Evolutionary conservation across 2,329 filamentous ascomycete genomes (phyloP), one percentile per base, ranked within the genome.

Genomic region (Fusarium dimerum): DNA sequence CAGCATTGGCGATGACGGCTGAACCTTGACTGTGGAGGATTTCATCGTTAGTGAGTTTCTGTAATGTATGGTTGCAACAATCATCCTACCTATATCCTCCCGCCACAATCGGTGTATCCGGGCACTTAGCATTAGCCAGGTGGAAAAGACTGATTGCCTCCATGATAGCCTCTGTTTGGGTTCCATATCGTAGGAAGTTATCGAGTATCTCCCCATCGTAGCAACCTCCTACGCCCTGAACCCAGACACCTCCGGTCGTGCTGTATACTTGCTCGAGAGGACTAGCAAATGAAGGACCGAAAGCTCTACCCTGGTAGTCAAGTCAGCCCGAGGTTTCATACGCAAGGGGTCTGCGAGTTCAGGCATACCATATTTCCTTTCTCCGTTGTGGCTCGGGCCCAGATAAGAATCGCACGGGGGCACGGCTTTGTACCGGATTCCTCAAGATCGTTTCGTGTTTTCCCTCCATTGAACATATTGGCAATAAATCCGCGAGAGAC

Each of bases 191-290:
- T 0, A 72, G 63, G 41, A 66, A 61, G 56, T 76, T 76, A 40
- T 64, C 62, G 2, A 55, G 43, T 2, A 75, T 45, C 9, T 53
- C 55, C 0, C 72, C 74, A 2, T 51, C 60, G 62, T 78, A 78
- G 1, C 62, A 52, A 5, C 63, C 62, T n/a, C 69, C 69, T 16
- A 78, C 72, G 20, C 76, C 76, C 57, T 78, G 75, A 26, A 76
- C 68, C 69, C 70, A 72, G 48, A 73, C 48, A 20, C 61, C 49
- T n/a, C 39, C 51, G 5, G 10, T 17, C 42, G 20, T 7, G 20
- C 62, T 59, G 42, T 66, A 68, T 16, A 49, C 36, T 17, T 43
- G 51, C 30, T 67, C 60, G 2, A 73, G 57, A 34, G 51, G 63
- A 17, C 53, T 48, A 13, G 62, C 66, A 9, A 68, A 48, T 11